Base-by-base conservation (phyloP, 257 asterid genomes). In the Penstemon newberryi region DNA sequence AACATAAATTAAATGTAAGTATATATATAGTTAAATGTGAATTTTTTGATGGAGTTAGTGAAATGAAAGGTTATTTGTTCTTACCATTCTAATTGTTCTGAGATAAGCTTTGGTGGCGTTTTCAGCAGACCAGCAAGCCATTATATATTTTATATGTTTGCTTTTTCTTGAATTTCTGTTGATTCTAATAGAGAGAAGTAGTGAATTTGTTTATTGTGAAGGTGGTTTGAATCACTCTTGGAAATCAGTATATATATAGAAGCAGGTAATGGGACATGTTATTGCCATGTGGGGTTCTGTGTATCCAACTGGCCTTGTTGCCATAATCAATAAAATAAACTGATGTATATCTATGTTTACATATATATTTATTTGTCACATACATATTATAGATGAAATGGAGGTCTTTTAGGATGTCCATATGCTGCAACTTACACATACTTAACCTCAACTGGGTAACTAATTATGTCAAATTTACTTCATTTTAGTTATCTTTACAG, bases 51-150 rank as follows among this genome's bases (percentile, higher is more conserved):
- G 37, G 6, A 56, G 12, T 9, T 5, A 1, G n/a, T 1, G 12
- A 49, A 69, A 9, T 18, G 6, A 3, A 60, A 3, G 37, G 43
- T 54, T 46, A 53, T 18, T 66, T 60, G 1, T 62, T 49, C 86
- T 87, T 66, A 84, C 95, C 91, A 90, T 81, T 79, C 77, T 88
- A 90, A 90, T 83, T 67, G 96, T 83, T 76, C 80, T 84, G 63
- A 90, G 87, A 74, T 81, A 90, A 7, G 97, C 97, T 18, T 86
- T 86, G 61, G 97, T 86, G 82, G 96, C 96, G 66, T 90, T 90
- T 83, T 90, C 96, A 69, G 97, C 95, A 67, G 97, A 90, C 97
- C 97, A 90, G 83, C 75, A 76, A 76, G 86, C 83, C 97, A 85
- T 88, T 70, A 1, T 25, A 25, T 64, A 3, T 73, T 44, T 45